Base-by-base conservation (phyloP, 208 protist species). In the Acanthamoeba healyi region DNA sequence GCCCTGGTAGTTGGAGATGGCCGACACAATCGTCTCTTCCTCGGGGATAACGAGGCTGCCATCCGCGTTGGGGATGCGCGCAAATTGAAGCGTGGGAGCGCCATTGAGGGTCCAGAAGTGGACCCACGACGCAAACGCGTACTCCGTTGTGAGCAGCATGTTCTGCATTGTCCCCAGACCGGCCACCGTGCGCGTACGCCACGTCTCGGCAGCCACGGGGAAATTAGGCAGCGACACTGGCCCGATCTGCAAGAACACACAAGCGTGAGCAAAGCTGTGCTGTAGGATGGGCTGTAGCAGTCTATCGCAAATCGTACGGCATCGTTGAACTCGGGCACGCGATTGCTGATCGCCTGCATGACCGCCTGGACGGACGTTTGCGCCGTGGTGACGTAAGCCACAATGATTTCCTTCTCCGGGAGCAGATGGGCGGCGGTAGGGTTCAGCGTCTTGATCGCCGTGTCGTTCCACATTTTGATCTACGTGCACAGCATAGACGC, bases 391-490 rank as follows among this genome's bases (percentile, higher is more conserved):
- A 67, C 29, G 61, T 67, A 67, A 29, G n/a, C 24, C 1, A 67
- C 61, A 9, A 67, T 67, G 10, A 67, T 67, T 2, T 67, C 61
- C 0, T 32, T 29, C 29, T 67, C 61, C 61, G 61, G 61, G 29
- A 67, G 61, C 0, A 67, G 61, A 10, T 67, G 61, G 5, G 61
- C 61, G n/a, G 36, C 5, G 10, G 24, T 67, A 0, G 58, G 58
- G 58, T 67, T 67, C 14, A 67, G 61, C n/a, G 2, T 15, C 61
- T 67, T 67, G 29, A 67, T 67, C n/a, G 29, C 29, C 2, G 61
- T 36, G 12, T 67, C 61, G n/a, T 67, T 67, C 61, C 61, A 67
- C 61, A 67, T 67, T 19, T 67, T 67, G 61, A 67, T 38, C 61
- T 61, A 24, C 4, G 7, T 15, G 22, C 51, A 22, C 12, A 56